A percentile compares a stretch with the other conserved stretches of the same genome.
Conservation (phyloP, 176 grass and related monocot genomes). For the Metroxylon sagu region DNA sequence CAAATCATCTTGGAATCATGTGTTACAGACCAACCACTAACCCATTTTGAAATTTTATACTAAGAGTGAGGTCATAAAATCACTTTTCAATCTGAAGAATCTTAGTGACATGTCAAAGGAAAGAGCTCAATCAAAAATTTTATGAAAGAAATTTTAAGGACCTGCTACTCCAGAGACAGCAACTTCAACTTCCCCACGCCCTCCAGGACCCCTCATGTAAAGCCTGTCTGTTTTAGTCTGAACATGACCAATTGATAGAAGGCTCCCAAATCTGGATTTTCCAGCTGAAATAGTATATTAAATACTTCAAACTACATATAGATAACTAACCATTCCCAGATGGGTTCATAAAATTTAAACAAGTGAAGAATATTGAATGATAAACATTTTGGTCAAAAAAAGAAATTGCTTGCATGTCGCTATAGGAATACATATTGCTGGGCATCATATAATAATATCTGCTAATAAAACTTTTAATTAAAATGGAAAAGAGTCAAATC, state of each 20-base stretch:
- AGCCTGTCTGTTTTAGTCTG: conserved; percentile 63
- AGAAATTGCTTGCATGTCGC: too few species aligned
- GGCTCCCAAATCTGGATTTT: conserved; percentile 65
- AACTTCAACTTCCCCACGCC: conserved; percentile 96
- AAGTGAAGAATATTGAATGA: too few species aligned
- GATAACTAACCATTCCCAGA: not conserved
- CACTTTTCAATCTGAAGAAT: conserved; percentile 7
- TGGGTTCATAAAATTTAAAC: not conserved
- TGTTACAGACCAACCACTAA: too few species aligned
- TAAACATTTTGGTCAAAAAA: too few species aligned
- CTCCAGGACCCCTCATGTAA: conserved; percentile 88
- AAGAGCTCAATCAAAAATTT: not conserved
- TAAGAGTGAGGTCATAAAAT: not conserved
- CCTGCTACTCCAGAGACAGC: conserved; percentile 87
- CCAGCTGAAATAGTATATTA: conserved; percentile 42
- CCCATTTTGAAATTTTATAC: too few species aligned
- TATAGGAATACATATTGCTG: too few species aligned
- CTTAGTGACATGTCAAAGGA: not conserved
- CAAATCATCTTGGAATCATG: too few species aligned
- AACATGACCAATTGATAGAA: conserved; percentile 63
- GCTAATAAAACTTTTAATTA: too few species aligned
- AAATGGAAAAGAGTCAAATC: too few species aligned
- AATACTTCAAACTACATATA: not conserved
- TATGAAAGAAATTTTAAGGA: conserved; percentile 7
- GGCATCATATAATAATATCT: too few species aligned